These are phyloP conservation scores for Alternaria sp. DNA, from an alignment of 2,329 filamentous ascomycete species.

Conservation along the genomic window DNA sequence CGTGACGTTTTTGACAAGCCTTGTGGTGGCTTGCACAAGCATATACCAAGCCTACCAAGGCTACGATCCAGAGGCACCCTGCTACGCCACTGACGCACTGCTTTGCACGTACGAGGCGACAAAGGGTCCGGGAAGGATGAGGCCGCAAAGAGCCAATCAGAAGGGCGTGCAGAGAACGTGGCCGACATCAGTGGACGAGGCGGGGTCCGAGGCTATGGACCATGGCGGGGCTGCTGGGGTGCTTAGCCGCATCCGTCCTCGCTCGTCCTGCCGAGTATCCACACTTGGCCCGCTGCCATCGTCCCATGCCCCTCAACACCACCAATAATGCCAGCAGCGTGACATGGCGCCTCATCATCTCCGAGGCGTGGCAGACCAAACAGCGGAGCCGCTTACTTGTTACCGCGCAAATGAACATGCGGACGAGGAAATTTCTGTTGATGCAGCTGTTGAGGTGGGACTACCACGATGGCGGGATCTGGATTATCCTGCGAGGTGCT, in stretches of 20 bases:
- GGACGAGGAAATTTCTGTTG: background rate
- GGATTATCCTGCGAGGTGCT: background rate
- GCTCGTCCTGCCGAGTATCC: slow-evolving; percentile 12
- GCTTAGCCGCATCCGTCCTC: slow-evolving; percentile 3
- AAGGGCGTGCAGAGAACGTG: slow-evolving; percentile 14
- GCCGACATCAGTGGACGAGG: slow-evolving; percentile 22
- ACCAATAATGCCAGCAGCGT: background rate
- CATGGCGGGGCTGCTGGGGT: slow-evolving; percentile 9
- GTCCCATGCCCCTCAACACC: slow-evolving; percentile 7
- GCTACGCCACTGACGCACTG: slow-evolving; percentile 18
- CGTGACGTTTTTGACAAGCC: slow-evolving; percentile 28
- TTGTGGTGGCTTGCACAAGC: slow-evolving; percentile 29
- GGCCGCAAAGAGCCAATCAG: slow-evolving; percentile 29
- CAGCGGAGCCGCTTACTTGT: background rate
- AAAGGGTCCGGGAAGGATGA: slow-evolving; percentile 12
- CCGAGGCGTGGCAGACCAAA: background rate
- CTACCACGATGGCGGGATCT: background rate
- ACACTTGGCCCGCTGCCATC: slow-evolving; percentile 9
- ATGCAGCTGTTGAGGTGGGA: background rate
- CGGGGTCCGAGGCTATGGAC: slow-evolving; percentile 11
- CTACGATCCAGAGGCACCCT: slow-evolving; percentile 7
- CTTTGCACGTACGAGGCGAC: slow-evolving; percentile 8
- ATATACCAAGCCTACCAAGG: slow-evolving; percentile 14
- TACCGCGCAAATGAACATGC: background rate
- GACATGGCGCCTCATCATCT: slow-evolving; percentile 11